Percentiles rank a stretch among this genome's conserved stretches.
Evolutionary conservation across 140 eudicot genomes (phyloP).

Genomic region (Stevia rebaudiana): DNA sequence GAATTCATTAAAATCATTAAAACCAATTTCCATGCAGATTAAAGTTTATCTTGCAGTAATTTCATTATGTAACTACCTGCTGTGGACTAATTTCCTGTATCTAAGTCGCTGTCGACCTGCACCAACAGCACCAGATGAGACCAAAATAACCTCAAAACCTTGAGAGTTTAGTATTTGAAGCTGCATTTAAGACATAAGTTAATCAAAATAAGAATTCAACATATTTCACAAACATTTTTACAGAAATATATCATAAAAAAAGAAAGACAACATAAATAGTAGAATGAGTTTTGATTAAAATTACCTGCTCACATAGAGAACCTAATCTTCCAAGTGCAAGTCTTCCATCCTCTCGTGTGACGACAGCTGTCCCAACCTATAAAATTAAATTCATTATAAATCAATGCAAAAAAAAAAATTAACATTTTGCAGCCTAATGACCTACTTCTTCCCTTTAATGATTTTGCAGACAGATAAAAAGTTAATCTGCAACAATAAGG

Average conservation of each 20-base stretch:
- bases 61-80: conserved; percentile 54
- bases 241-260: background rate
- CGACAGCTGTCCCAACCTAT: conserved; percentile 99
- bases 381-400: background rate
- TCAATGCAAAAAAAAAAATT: background rate
- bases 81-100: conserved; percentile 72
- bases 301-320: conserved; percentile 94
- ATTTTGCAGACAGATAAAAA: background rate
- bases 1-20: too few relatives aligned
- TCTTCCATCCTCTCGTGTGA: conserved; percentile 84
- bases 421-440: background rate
- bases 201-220: conserved; percentile 5
- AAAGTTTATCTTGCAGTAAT: conserved; percentile 11
- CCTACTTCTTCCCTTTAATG: background rate
- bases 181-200: conserved; percentile 38
- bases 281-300: background rate
- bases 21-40: conserved; percentile 15
- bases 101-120: conserved; percentile 87
- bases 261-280: background rate
- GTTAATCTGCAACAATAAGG: background rate
- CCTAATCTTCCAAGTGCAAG: conserved; percentile 96
- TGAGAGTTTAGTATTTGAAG: conserved; percentile 60
- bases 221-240: background rate
- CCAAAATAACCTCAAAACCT: conserved; percentile 93
- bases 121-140: conserved; percentile 96